Evolutionary conservation across 805 yeast genomes (phyloP).

Genomic region (Cyberlindnera subsufficiens): DNA sequence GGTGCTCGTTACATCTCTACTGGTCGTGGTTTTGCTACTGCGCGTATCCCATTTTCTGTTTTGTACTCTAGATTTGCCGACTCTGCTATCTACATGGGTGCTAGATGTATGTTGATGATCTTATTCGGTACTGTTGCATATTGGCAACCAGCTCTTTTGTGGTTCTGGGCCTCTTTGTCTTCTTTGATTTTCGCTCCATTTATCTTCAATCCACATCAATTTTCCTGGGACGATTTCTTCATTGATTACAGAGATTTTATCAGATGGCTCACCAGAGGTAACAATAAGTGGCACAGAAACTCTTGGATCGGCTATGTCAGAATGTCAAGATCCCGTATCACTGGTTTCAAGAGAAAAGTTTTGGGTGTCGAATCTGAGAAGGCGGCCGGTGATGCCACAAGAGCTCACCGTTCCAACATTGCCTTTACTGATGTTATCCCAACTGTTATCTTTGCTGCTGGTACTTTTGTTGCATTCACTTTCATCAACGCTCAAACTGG

Average conservation of each 20-base stretch:
- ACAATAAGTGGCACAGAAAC: conserved; percentile 81
- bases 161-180: conserved; percentile 95
- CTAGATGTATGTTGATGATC: conserved; percentile 67
- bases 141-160: conserved; percentile 90
- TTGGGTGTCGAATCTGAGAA: conserved; percentile 76
- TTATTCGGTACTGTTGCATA: conserved; percentile 68
- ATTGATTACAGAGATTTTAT: conserved; percentile 93
- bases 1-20: conserved; percentile 86
- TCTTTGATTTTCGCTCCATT: conserved; percentile 91
- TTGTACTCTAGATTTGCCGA: conserved; percentile 75
- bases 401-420: conserved; percentile 76
- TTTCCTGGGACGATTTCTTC: conserved; percentile 92
- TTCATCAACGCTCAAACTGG: conserved; percentile 85
- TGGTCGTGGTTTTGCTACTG: conserved; percentile 83
- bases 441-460: conserved; percentile 67
- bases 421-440: conserved; percentile 69
- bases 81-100: conserved; percentile 80
- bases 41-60: conserved; percentile 70
- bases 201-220: conserved; percentile 96
- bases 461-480: conserved; percentile 74
- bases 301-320: conserved; percentile 85
- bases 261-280: conserved; percentile 89
- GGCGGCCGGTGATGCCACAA: conserved; percentile 75
- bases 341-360: conserved; percentile 74
- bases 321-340: conserved; percentile 76